Evolutionary conservation across 345 rosid species (phyloP), one percentile per base, ranked within the genome.

Genomic region (Bruguiera parviflora): DNA sequence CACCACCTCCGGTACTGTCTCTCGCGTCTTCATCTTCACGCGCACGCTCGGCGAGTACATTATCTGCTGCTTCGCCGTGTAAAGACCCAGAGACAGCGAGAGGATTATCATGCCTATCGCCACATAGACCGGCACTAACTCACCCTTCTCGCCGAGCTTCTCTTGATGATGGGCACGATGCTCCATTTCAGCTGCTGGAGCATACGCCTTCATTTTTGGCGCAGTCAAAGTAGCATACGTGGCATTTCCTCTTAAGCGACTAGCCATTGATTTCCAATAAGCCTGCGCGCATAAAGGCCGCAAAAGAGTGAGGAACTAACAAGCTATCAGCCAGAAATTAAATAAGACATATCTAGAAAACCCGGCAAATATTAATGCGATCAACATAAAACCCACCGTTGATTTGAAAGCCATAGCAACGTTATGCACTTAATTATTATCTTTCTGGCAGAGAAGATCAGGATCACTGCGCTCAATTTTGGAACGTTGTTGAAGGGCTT

Each of bases 1-100:
- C 32, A 76, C 86, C n/a, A 92, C 77, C 75, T 95, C 99, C 0
- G 89, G 89, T 6, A 92, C n/a, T 0, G 71, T 89, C 87, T 84
- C 96, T 49, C 97, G 78, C 6, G 15, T 66, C 87, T 85, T 87
- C 91, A 87, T 95, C 75, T 56, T 85, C 58, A 86, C 84, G 2
- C 85, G 79, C 53, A 95, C 99, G 1, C 66, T 22, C 0, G 96
- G 97, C 5, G 88, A 78, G 74, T 85, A 60, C 65, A 58, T 18
- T 53, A 95, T 80, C 51, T 95, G 90, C 39, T 72, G 96, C 80
- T 64, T 80, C 31, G 78, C 86, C 9, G 98, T 90, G 84, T 70
- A 67, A 0, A 82, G 52, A 21, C 92, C 99, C 9, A 95, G 77
- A 0, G 77, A 24, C 19, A 73, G 67, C 0, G 97, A 82, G 73